phyloP scores from a whole-genome alignment of 169 alveolate genomes.

The Eimeria maxima region DNA sequence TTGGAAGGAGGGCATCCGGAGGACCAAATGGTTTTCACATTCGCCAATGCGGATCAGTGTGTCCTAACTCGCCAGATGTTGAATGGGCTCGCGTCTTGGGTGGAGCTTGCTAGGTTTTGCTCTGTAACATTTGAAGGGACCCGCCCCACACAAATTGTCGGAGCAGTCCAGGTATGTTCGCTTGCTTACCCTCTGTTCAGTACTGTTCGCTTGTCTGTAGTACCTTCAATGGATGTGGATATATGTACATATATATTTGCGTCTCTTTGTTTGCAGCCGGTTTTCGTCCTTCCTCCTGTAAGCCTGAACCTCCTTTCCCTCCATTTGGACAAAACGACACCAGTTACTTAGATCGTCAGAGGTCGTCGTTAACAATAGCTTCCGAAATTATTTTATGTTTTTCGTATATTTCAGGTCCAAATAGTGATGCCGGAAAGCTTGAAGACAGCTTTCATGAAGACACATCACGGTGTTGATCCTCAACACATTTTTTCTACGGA shows the following conservation, averaged over 20 bases:
- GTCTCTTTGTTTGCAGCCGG: constrained; percentile 42
- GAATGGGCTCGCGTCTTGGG: neutral
- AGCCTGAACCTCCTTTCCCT: neutral
- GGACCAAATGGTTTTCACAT: constrained; percentile 56
- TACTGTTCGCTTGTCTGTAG: neutral
- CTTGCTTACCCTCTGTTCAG: neutral
- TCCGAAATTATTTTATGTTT: too few relatives aligned
- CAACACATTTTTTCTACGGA: constrained; percentile 21
- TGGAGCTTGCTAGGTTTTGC: constrained; percentile 62
- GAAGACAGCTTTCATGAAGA: constrained; percentile 4
- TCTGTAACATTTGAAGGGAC: constrained; percentile 37
- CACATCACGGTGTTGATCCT: constrained; percentile 24
- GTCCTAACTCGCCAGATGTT: constrained; percentile 34
- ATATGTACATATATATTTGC: neutral
- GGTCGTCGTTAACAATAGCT: neutral
- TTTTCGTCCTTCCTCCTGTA: constrained; percentile 66
- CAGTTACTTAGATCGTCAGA: neutral
- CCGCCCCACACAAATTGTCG: constrained; percentile 60
- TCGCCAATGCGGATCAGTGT: constrained; percentile 48
- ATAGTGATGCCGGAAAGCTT: constrained; percentile 49
- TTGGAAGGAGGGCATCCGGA: constrained; percentile 70
- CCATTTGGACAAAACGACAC: neutral
- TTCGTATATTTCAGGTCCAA: neutral
- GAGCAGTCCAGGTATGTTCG: constrained; percentile 50
- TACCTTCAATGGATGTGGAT: neutral